These are phyloP conservation scores for Moniliella sp. DNA, from an alignment of 1,284 basidiomycete genomes.

Conservation along the genomic window DNA sequence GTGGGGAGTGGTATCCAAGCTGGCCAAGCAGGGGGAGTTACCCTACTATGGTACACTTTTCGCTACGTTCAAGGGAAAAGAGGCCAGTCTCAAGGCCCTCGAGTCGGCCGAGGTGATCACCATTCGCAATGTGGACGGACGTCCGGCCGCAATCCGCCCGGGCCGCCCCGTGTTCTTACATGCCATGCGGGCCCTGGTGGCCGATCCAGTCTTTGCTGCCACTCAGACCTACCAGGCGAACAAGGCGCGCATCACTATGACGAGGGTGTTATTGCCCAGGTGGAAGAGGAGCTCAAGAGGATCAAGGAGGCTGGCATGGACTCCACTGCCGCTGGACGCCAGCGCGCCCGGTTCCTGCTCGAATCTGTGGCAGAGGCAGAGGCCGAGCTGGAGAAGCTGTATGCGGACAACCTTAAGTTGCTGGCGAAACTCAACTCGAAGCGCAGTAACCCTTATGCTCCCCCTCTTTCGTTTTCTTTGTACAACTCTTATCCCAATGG, in stretches of 20 bases:
- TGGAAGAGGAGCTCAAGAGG: conserved; percentile 68
- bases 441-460: no score
- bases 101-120: conserved; percentile 73
- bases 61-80: conserved; percentile 76
- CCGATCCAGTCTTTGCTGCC: conserved; percentile 58
- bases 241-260: conserved; percentile 42
- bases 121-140: conserved; percentile 56
- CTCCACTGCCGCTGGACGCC: no score
- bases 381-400: no score
- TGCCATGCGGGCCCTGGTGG: conserved; percentile 59
- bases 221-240: conserved; percentile 48
- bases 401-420: no score
- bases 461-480: no score
- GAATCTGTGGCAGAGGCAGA: no score
- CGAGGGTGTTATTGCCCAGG: conserved; percentile 47
- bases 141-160: conserved; percentile 61
- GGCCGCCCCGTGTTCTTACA: conserved; percentile 72
- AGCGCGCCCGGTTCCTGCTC: no score
- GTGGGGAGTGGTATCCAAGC: conserved; percentile 58
- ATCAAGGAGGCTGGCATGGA: no score
- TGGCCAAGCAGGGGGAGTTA: conserved; percentile 50
- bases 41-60: conserved; percentile 62
- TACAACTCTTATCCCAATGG: no score
- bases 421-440: no score
- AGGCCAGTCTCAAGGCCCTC: conserved; percentile 56